A percentile compares a stretch with the other conserved stretches of the same genome.
Conservation (phyloP, 495 filamentous ascomycete species). For the Trichoderma reesei region DNA sequence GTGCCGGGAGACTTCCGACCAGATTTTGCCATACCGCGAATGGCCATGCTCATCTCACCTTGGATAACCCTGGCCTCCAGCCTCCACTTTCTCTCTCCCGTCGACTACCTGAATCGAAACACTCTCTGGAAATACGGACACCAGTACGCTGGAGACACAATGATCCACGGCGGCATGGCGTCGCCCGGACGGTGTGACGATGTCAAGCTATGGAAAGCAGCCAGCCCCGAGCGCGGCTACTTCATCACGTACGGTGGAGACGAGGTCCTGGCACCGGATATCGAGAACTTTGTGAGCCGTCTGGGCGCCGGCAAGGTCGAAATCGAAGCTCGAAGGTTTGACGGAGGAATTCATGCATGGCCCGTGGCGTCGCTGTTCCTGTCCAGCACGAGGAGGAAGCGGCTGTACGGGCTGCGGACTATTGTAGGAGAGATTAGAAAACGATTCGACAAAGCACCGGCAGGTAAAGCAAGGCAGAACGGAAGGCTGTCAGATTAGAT, state of each 20-base stretch:
- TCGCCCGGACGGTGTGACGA: conserved; percentile 62
- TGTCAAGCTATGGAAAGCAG: conserved; percentile 49
- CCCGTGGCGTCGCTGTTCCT: conserved; percentile 64
- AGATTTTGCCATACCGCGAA: conserved; percentile 29
- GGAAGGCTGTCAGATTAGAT: conserved; percentile 42
- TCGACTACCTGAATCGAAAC: conserved; percentile 49
- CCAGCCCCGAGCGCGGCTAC: conserved; percentile 49
- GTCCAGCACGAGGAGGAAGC: conserved; percentile 40
- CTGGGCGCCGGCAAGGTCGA: conserved; percentile 37
- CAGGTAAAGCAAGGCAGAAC: neutral
- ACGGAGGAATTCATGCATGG: conserved; percentile 66
- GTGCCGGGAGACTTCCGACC: neutral
- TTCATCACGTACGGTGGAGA: conserved; percentile 58
- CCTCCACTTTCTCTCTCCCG: conserved; percentile 45
- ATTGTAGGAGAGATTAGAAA: conserved; percentile 43
- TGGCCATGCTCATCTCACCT: conserved; percentile 49
- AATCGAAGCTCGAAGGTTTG: conserved; percentile 41
- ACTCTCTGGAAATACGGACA: conserved; percentile 51
- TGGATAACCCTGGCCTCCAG: conserved; percentile 51
- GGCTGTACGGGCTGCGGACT: conserved; percentile 46
- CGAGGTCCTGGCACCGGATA: conserved; percentile 60
- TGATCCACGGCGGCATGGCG: conserved; percentile 42
- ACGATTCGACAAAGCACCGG: conserved; percentile 15
- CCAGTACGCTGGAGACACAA: conserved; percentile 47
- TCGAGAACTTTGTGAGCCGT: conserved; percentile 39